Base-by-base conservation (phyloP, 2,329 filamentous ascomycete species). In the Berkeleyomyces rouxiae region DNA sequence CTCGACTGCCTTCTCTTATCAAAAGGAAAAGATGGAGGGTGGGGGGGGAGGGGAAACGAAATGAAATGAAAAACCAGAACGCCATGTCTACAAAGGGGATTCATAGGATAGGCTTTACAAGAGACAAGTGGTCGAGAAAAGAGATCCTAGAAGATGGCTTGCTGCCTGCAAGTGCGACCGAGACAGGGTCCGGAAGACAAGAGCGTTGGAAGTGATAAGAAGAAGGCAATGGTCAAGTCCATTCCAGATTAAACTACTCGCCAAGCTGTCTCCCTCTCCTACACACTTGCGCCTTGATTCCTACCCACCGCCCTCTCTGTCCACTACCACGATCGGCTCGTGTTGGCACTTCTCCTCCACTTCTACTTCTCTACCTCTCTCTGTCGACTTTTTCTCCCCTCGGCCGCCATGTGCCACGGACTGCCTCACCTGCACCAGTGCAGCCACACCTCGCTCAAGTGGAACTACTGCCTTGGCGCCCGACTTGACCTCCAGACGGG, bases 361-460 rank as follows among this genome's bases (percentile, higher is more conserved):
- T 16, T 9, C 31, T n/a, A 36, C 31, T 37, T 10, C 33, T 31
- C 3, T n/a, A 36, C 11, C 49, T 13, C 37, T 53, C 31, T 31
- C 37, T 36, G 23, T 13, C 49, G 7, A 36, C 23, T 36, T 36
- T 57, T 23, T 44, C 49, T 31, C 16, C 36, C 10, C 33, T 13
- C 9, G 2, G 61, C 49, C 69, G 71, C 68, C 33, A 82, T 82
- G 79, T 82, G 79, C 67, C 75, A 79, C 73, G 79, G 78, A 60
- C 78, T 80, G 66, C 79, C 79, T 62, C 76, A 78, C 59, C 72
- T 73, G 66, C 79, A 82, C 66, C 72, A 76, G 11, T 82, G 79
- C 68, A 73, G 74, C 33, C 79, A 82, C 69, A 78, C 76, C n/a
- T 81, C 79, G 57, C 74, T 81, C 66, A 76, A 75, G 65, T 82